Base-by-base conservation (phyloP, 2,329 filamentous ascomycete genomes). In the Neopestalotiopsis sp. region DNA sequence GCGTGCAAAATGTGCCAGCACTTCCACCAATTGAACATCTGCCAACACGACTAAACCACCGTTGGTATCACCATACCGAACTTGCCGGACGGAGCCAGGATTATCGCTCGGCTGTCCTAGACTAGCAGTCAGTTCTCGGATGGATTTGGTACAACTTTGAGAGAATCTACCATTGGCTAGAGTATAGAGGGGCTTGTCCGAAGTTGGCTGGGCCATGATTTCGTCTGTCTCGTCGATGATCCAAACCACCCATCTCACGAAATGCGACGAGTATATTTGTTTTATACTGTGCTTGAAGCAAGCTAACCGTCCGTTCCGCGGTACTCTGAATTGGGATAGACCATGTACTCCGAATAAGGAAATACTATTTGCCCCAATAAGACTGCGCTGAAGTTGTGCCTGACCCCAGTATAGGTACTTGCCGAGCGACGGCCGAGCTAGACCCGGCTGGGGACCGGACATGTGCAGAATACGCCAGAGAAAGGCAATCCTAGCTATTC, bases 1-100 rank as follows among this genome's bases (percentile, higher is more conserved):
- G n/a, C 71, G 71, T 67, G 76, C 74, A 56, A 77, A 76, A 66
- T 77, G 76, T 42, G 75, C 73, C 13, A 77, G 71, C 0, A 76
- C 71, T 59, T 77, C 76, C 65, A 77, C 88, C 76, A 91, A 78
- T 76, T 91, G 89, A 76, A 90, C 90, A 76, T 91, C 89, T 38
- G 24, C 30, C 6, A 66, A 20, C 1, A 66, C 30, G 49, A 57
- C 28, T 9, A 66, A 30, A n/a, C 49, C 64, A 28, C 62, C 62
- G 14, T 62, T 62, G 13, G 59, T 62, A 24, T 62, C 20, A 10
- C 59, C 59, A 42, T 62, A 62, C n/a, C 59, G 59, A 34, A 62
- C 59, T n/a, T 62, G 59, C 12, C 59, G 34, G 13, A 42, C 59
- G 34, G 59, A 62, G 3, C 59, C 59, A n/a, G 59, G 59, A 6